Conservation (phyloP, 805 yeast genomes). For the Suhomyces canberraensis region DNA sequence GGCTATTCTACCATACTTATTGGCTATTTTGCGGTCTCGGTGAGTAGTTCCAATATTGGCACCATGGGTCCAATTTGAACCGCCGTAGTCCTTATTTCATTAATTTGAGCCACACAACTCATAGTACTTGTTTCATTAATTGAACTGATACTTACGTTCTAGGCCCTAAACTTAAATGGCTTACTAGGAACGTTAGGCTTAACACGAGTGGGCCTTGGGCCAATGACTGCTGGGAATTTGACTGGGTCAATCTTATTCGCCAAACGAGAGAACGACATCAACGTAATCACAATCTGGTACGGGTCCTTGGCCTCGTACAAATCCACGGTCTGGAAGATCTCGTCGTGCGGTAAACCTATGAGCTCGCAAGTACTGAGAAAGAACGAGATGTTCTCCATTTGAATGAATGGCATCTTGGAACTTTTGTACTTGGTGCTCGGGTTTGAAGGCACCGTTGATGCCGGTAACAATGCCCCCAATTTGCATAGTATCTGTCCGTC, state of each 20-base stretch:
- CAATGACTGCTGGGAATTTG: constrained; percentile 28
- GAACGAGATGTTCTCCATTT: constrained; percentile 82
- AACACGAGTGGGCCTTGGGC: constrained; percentile 44
- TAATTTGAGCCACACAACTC: too few species aligned
- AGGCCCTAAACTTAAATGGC: constrained; percentile 44
- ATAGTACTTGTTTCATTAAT: too few species aligned
- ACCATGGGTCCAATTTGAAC: too few species aligned
- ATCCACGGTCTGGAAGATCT: constrained; percentile 75
- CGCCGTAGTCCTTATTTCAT: too few species aligned
- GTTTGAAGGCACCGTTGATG: constrained; percentile 13
- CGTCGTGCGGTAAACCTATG: constrained; percentile 76
- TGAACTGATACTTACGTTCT: too few species aligned
- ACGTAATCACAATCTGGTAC: constrained; percentile 69
- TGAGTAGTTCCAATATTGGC: too few species aligned
- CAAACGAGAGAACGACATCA: constrained; percentile 69
- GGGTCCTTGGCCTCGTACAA: constrained; percentile 73
- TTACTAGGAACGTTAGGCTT: constrained; percentile 54
- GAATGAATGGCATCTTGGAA: constrained; percentile 67
- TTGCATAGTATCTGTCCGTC: constrained; percentile 51
- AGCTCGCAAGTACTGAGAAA: constrained; percentile 60
- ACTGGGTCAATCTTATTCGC: constrained; percentile 45
- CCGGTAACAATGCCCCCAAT: constrained; percentile 25
- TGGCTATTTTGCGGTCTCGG: too few species aligned
- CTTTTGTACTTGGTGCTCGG: constrained; percentile 48
- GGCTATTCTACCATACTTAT: too few species aligned